Evolutionary conservation across 2,329 filamentous ascomycete genomes (phyloP).

Genomic region (Botryotinia calthae): DNA sequence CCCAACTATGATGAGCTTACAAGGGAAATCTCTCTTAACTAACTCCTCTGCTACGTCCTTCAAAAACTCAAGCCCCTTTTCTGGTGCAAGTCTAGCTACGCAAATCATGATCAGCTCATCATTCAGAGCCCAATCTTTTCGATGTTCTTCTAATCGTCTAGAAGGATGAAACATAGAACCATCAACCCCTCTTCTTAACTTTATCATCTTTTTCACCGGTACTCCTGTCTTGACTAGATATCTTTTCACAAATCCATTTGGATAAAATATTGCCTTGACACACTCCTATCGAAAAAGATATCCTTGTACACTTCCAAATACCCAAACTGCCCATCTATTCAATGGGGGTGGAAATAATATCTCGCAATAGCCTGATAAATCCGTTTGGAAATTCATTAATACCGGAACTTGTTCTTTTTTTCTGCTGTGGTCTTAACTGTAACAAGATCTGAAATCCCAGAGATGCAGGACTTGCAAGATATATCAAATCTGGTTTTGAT

Average conservation of each 20-base stretch:
- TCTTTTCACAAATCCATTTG: constrained; percentile 58
- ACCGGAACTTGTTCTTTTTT: constrained; percentile 55
- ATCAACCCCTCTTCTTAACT: constrained; percentile 64
- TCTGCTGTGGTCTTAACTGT: constrained; percentile 60
- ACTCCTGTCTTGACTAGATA: constrained; percentile 60
- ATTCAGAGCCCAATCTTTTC: constrained; percentile 55
- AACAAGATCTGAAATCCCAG: constrained; percentile 69
- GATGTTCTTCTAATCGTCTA: constrained; percentile 50
- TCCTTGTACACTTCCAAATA: constrained; percentile 62
- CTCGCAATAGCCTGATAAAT: constrained; percentile 65
- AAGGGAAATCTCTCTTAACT: constrained; percentile 54
- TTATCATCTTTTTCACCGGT: constrained; percentile 54
- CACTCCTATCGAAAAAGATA: constrained; percentile 62
- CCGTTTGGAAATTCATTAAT: constrained; percentile 70
- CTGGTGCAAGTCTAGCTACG: constrained; percentile 64
- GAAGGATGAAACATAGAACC: constrained; percentile 58
- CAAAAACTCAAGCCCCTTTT: constrained; percentile 70
- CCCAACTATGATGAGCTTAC: constrained; percentile 65
- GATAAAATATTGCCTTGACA: constrained; percentile 67
- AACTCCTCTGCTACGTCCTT: constrained; percentile 54
- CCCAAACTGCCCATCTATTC: constrained; percentile 58
- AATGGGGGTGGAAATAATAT: constrained; percentile 66
- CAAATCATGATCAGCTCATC: constrained; percentile 64
- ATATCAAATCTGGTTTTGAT: constrained; percentile 61
- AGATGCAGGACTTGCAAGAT: constrained; percentile 66